A percentile compares a stretch with the other conserved stretches of the same genome.
These are phyloP conservation scores for Beta lomatogona DNA, from an alignment of 179 eudicot species.

Conservation along the genomic window DNA sequence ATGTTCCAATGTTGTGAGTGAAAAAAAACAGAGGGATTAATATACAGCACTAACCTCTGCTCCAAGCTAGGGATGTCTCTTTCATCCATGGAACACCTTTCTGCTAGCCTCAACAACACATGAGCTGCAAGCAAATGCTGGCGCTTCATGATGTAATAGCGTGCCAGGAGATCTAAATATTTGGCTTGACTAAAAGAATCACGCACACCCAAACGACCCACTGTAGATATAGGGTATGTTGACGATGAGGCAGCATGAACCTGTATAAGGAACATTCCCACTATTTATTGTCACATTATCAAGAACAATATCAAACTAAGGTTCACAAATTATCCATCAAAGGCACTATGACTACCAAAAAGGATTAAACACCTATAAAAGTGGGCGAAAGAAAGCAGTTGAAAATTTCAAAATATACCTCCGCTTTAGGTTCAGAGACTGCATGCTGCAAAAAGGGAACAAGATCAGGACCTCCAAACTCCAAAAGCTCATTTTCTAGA, in stretches of 20 bases:
- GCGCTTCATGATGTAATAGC: conserved; percentile 86
- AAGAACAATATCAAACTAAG: neutral
- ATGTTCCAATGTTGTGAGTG: too few relatives aligned
- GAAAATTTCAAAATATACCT: conserved; percentile 44
- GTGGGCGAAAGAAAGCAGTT: neutral
- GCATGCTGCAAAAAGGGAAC: conserved; percentile 89
- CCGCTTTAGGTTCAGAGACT: conserved; percentile 61
- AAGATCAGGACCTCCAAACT: conserved; percentile 94
- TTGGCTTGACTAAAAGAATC: conserved; percentile 57
- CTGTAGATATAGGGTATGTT: conserved; percentile 41
- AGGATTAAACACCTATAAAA: neutral
- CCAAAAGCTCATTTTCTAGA: conserved; percentile 90
- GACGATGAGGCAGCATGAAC: conserved; percentile 50
- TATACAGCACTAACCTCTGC: conserved; percentile 55
- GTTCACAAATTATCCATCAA: neutral
- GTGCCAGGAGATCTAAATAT: conserved; percentile 89
- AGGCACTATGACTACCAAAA: neutral
- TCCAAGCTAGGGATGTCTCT: conserved; percentile 74
- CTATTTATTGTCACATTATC: neutral
- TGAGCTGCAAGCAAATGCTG: conserved; percentile 97
- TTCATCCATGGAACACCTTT: conserved; percentile 67
- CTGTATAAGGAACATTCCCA: conserved; percentile 28
- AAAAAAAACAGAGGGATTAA: too few relatives aligned
- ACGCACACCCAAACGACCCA: conserved; percentile 46
- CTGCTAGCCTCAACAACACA: conserved; percentile 78